Percentiles rank a stretch among this genome's conserved stretches.
Evolutionary conservation across 139 green algal species (phyloP).

Genomic region (Picocystis salinarum): DNA sequence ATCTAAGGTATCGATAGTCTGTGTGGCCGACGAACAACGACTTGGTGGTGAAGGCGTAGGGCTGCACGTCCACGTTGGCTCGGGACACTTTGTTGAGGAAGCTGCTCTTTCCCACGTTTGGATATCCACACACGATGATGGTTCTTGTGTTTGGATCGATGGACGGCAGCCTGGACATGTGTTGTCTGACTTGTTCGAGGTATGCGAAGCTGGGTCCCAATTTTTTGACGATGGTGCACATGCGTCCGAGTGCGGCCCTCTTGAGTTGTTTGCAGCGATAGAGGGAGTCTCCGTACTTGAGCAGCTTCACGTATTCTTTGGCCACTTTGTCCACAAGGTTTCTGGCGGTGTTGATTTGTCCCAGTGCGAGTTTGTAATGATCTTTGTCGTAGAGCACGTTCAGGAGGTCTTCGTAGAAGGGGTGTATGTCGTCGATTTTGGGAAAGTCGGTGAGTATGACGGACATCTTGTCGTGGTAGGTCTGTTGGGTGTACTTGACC

Average conservation of each 20-base stretch:
- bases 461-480: conserved; percentile 80
- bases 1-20: conserved; percentile 7
- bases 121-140: conserved; percentile 92
- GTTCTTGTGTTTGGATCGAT: conserved; percentile 96
- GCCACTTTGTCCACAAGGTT: conserved; percentile 84
- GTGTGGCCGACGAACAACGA: conserved; percentile 91
- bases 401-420: conserved; percentile 94
- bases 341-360: conserved; percentile 79
- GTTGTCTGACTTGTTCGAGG: conserved; percentile 94
- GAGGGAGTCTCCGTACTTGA: conserved; percentile 98
- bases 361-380: conserved; percentile 98
- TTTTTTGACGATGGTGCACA: conserved; percentile 98
- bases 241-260: conserved; percentile 82
- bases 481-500: conserved; percentile 79
- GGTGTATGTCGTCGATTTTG: conserved; percentile 95
- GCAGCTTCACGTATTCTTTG: conserved; percentile 90
- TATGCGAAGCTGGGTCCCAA: conserved; percentile 77
- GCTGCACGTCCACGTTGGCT: conserved; percentile 96
- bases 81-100: conserved; percentile 90
- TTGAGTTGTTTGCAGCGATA: conserved; percentile 99
- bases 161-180: conserved; percentile 88
- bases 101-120: conserved; percentile 92
- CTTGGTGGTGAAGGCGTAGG: conserved; percentile 94
- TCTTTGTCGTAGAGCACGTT: conserved; percentile 99
- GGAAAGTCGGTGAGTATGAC: conserved; percentile 94